Evolutionary conservation across 257 asterid species (phyloP).

Genomic region (Lithospermum erythrorhizon): DNA sequence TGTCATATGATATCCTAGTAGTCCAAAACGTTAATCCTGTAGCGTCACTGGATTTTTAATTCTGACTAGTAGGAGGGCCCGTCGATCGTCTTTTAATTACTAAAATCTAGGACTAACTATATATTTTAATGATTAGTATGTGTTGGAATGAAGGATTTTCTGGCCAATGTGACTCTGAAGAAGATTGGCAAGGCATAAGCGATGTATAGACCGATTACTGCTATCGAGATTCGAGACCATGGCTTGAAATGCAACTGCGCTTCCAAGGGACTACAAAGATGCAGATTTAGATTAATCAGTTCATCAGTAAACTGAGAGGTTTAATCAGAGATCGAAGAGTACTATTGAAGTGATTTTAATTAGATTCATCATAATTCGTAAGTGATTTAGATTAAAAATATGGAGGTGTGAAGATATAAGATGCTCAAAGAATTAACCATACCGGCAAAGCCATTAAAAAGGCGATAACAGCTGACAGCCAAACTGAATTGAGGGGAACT

Average conservation of each 20-base stretch:
- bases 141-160: constrained; percentile 55
- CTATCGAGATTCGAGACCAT: constrained; percentile 98
- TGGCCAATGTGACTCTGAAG: constrained; percentile 79
- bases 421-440: constrained; percentile 2
- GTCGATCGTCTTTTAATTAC: no score
- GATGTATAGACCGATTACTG: constrained; percentile 90
- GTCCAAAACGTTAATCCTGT: no score
- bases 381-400: no score
- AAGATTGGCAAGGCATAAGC: constrained; percentile 88
- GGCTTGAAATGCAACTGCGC: constrained; percentile 95
- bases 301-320: background rate
- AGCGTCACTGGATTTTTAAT: no score
- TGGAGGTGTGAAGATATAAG: background rate
- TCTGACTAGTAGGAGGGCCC: no score
- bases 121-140: no score
- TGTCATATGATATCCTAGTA: no score
- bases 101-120: no score
- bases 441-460: constrained; percentile 99
- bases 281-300: background rate
- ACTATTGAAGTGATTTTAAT: background rate
- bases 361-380: no score
- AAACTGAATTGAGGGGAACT: constrained; percentile 85
- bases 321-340: background rate
- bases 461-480: constrained; percentile 72
- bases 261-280: constrained; percentile 73